A percentile compares a stretch with the other conserved stretches of the same genome.
Evolutionary conservation across 352 stramenopile species (phyloP).

Genomic region (Saprolegnia parasitica): DNA sequence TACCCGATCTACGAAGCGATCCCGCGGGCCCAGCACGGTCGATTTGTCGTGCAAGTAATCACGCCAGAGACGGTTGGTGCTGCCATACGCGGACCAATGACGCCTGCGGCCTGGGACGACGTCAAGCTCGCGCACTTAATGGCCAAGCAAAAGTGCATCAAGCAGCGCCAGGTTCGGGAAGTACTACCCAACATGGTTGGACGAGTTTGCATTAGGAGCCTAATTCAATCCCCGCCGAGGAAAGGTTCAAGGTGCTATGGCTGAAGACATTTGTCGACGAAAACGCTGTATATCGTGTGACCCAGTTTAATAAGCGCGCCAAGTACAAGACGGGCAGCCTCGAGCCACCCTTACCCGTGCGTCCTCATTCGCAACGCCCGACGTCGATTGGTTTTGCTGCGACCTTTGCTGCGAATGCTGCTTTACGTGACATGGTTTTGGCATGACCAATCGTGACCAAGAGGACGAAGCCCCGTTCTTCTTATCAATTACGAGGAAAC

Average conservation of each 20-base stretch:
- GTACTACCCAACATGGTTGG: too few species aligned
- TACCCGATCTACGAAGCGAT: neutral
- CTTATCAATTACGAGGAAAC: neutral
- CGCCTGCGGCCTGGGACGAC: neutral
- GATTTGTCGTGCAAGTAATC: neutral
- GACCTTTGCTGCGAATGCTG: conserved; percentile 9
- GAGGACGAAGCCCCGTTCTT: neutral
- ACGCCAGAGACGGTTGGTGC: neutral
- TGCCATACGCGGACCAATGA: neutral
- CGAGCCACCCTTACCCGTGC: neutral
- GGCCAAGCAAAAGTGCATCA: too few species aligned
- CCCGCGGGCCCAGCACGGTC: neutral
- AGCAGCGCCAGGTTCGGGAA: too few species aligned
- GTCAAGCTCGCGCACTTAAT: too few species aligned
- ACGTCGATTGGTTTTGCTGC: neutral
- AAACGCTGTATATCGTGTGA: neutral
- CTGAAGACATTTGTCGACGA: neutral
- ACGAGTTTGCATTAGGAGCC: neutral
- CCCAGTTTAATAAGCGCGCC: neutral
- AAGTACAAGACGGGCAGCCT: neutral
- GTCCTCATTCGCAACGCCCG: neutral
- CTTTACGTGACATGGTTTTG: neutral
- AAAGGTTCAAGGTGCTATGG: conserved; percentile 1
- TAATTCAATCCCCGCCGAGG: neutral
- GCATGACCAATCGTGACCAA: conserved; percentile 1